Conservation (phyloP, 305 asterid species). For the Withania somnifera region DNA sequence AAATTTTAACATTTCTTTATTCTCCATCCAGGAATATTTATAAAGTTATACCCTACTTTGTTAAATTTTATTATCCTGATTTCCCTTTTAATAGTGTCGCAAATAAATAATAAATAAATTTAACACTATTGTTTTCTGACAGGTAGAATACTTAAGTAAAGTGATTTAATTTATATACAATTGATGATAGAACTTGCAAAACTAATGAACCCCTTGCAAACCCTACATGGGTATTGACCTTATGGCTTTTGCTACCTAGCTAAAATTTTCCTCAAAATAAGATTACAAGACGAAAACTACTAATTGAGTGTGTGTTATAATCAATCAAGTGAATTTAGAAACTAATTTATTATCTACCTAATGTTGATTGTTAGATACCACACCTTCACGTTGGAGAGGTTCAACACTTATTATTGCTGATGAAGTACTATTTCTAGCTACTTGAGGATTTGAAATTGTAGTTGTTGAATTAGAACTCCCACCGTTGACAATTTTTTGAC, state of each 20-base stretch:
- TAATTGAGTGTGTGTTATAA: neutral
- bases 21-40: neutral
- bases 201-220: neutral
- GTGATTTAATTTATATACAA: neutral
- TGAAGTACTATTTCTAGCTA: neutral
- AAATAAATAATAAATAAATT: neutral
- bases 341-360: neutral
- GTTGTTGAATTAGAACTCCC: neutral
- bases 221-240: constrained; percentile 18
- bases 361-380: constrained; percentile 21
- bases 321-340: constrained; percentile 7
- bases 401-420: constrained; percentile 19
- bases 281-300: neutral
- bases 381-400: constrained; percentile 44
- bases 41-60: neutral
- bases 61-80: neutral
- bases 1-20: neutral
- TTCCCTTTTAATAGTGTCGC: neutral
- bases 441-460: neutral
- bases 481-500: constrained; percentile 44
- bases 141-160: neutral
- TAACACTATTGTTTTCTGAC: neutral
- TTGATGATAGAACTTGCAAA: neutral
- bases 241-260: constrained; percentile 6
- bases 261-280: neutral